Evolutionary conservation across 345 rosid species (phyloP).

Genomic region (Hibiscus tridactylites): DNA sequence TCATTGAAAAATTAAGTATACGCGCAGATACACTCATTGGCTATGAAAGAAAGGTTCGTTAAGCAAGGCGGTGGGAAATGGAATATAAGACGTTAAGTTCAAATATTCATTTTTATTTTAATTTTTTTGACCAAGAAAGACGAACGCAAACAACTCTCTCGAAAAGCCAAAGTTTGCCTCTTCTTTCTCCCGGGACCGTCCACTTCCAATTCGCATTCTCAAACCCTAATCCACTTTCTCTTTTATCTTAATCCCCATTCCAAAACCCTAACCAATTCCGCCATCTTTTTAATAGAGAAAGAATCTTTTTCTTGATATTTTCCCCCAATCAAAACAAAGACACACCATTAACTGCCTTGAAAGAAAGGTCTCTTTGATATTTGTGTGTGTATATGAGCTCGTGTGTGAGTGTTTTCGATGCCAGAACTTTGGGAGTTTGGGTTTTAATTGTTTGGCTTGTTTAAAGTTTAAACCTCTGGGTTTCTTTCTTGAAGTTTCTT

Average conservation of each 20-base stretch:
- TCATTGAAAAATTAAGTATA: too few species aligned
- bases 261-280: not conserved
- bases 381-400: not conserved
- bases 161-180: not conserved
- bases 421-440: too few species aligned
- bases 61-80: conserved; percentile 11
- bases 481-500: not conserved
- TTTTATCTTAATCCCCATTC: not conserved
- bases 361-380: not conserved
- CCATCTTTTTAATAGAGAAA: not conserved
- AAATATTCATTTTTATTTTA: conserved; percentile 7
- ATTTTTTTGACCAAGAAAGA: not conserved
- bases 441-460: not conserved
- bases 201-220: not conserved
- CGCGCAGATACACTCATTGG: too few species aligned
- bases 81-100: conserved; percentile 19
- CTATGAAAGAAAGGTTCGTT: not conserved
- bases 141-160: not conserved
- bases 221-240: not conserved
- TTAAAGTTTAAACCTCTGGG: not conserved
- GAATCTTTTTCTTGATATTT: not conserved
- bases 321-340: not conserved
- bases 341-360: not conserved
- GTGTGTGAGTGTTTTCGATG: not conserved
- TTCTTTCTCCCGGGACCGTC: not conserved